phyloP scores from a whole-genome alignment of 2,329 filamentous ascomycete species.

The Neobulgaria alba region DNA sequence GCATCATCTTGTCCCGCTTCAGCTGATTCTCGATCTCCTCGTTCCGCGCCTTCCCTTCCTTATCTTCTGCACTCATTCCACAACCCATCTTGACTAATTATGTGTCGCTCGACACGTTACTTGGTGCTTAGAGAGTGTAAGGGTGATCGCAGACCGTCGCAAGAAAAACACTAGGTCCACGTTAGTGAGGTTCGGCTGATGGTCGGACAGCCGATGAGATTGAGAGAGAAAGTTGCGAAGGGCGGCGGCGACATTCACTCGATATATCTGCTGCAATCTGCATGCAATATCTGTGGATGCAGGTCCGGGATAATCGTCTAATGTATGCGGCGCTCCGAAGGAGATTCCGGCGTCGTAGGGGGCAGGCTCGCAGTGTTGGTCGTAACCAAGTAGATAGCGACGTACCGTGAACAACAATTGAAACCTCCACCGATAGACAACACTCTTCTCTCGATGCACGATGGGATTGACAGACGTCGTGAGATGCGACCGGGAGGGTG shows the following conservation, averaged over 20 bases:
- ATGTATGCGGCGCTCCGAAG: not conserved
- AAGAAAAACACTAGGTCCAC: not conserved
- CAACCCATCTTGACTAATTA: constrained; percentile 80
- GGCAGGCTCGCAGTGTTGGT: not conserved
- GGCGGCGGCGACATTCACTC: not conserved
- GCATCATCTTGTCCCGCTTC: constrained; percentile 97
- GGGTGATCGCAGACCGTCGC: not conserved
- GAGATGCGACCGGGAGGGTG: not conserved
- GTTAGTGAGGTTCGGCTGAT: too few relatives aligned
- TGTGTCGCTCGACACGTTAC: not conserved
- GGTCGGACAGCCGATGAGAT: not conserved
- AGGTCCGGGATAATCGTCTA: too few relatives aligned
- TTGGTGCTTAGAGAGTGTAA: not conserved
- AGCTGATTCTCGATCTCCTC: constrained; percentile 99
- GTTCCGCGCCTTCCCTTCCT: constrained; percentile 99
- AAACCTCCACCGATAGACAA: not conserved
- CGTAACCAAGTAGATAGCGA: not conserved
- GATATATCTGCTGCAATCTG: not conserved
- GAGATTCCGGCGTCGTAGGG: not conserved
- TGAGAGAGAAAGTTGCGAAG: not conserved
- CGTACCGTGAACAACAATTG: not conserved
- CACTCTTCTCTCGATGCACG: not conserved
- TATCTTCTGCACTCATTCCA: constrained; percentile 99
- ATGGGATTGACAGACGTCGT: not conserved
- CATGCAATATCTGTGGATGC: too few relatives aligned